A percentile compares a stretch with the other conserved stretches of the same genome.
Conservation (phyloP, 768 basidiomycete genomes). For the Russula brevipes region DNA sequence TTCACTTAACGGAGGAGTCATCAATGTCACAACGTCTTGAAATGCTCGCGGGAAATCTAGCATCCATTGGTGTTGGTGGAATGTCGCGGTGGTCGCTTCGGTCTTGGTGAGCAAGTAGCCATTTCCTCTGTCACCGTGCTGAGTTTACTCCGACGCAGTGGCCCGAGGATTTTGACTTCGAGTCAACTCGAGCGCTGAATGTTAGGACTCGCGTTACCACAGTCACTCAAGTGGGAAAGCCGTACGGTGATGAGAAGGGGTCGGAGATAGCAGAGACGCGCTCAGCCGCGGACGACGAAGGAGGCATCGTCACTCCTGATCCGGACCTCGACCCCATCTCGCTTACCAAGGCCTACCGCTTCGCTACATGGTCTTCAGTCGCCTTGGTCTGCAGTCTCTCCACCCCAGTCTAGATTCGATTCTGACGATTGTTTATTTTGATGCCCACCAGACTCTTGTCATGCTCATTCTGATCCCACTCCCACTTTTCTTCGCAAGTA, state of each 20-base stretch:
- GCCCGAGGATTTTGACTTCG: slow-evolving; percentile 83
- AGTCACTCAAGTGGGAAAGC: slow-evolving; percentile 21
- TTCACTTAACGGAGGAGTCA: slow-evolving; percentile 57
- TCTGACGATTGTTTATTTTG: neutral
- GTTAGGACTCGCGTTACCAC: slow-evolving; percentile 25
- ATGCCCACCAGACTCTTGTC: slow-evolving; percentile 44
- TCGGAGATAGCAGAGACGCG: slow-evolving; percentile 25
- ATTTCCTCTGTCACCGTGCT: neutral
- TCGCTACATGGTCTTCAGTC: slow-evolving; percentile 73
- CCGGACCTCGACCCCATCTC: slow-evolving; percentile 59
- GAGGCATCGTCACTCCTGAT: slow-evolving; percentile 35
- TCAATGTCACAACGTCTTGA: slow-evolving; percentile 58
- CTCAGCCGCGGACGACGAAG: slow-evolving; percentile 30
- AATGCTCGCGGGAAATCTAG: slow-evolving; percentile 90
- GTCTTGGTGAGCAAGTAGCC: slow-evolving; percentile 45
- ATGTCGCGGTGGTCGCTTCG: slow-evolving; percentile 66
- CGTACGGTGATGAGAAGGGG: slow-evolving; percentile 30
- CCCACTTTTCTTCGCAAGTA: slow-evolving; percentile 79
- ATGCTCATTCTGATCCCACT: slow-evolving; percentile 75
- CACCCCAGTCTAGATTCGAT: neutral
- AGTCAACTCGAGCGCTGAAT: slow-evolving; percentile 75
- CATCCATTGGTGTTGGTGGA: slow-evolving; percentile 74
- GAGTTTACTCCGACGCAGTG: slow-evolving; percentile 38
- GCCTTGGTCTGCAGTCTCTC: slow-evolving; percentile 44
- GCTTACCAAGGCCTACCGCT: slow-evolving; percentile 69